A percentile compares a stretch with the other conserved stretches of the same genome.
phyloP scores from a whole-genome alignment of 306 rosid genomes.

The Nissolia schottii region DNA sequence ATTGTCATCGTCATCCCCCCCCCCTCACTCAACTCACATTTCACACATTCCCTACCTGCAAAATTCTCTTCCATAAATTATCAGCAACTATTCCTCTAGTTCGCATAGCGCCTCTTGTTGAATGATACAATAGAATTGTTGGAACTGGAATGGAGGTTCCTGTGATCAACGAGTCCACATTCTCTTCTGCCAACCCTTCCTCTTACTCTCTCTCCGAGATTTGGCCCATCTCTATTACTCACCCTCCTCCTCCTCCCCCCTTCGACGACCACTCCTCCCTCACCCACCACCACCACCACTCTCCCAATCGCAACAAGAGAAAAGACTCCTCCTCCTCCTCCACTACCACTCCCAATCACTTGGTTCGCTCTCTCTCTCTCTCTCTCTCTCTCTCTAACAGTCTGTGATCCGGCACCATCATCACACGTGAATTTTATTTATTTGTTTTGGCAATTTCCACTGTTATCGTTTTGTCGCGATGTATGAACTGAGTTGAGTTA shows the following conservation, averaged over 20 bases:
- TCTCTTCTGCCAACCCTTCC: constrained; percentile 70
- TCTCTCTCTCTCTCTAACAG: neutral
- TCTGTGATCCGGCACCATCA: no score
- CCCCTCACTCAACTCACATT: neutral
- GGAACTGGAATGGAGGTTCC: constrained; percentile 57
- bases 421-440: no score
- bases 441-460: neutral
- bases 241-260: constrained; percentile 17
- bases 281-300: constrained; percentile 4
- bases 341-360: constrained; percentile 49
- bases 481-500: neutral
- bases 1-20: neutral
- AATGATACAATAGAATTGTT: neutral
- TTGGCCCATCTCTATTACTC: constrained; percentile 73
- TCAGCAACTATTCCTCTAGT: neutral
- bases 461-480: neutral
- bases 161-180: constrained; percentile 63
- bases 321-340: constrained; percentile 49
- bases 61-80: neutral
- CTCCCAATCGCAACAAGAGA: constrained; percentile 41
- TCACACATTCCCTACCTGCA: neutral
- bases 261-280: constrained; percentile 7
- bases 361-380: constrained; percentile 42
- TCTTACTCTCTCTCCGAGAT: constrained; percentile 70
- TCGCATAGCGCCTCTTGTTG: no score